Base-by-base conservation (phyloP, 208 protist species). In the Crithidia mellificae region DNA sequence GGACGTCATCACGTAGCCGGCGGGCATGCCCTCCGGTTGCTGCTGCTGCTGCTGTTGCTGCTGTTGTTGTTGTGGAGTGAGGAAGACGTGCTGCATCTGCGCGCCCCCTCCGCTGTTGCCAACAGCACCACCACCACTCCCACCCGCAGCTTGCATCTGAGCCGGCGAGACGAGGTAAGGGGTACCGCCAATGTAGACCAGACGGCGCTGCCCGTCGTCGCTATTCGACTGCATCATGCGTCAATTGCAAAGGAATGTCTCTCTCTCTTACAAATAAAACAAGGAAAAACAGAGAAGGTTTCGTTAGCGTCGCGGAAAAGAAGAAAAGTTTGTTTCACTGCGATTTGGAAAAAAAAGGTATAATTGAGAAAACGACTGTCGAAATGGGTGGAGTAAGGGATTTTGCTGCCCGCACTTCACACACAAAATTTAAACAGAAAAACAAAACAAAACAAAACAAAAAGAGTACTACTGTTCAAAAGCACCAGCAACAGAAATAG, bases 101-200 rank as follows among this genome's bases (percentile, higher is more conserved):
- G 41, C 56, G 9, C 24, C 27, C 8, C 19, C 24, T n/a, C n/a
- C n/a, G n/a, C n/a, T n/a, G n/a, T n/a, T n/a, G n/a, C n/a, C n/a
- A n/a, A n/a, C n/a, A n/a, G n/a, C n/a, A n/a, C n/a, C n/a, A n/a
- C n/a, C n/a, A n/a, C n/a, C n/a, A n/a, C n/a, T n/a, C n/a, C n/a
- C n/a, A n/a, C n/a, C n/a, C n/a, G n/a, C n/a, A n/a, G n/a, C n/a
- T 22, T 63, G 56, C 27, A 51, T 11, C 32, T n/a, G 41, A 29
- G 27, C 41, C 4, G 56, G 22, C 22, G 56, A 49, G 39, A 38
- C 27, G 15, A 51, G 6, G 56, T 63, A 63, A 2, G 41, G 56
- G 22, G 41, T 30, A 15, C 56, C 56, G 41, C 51, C 51, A 41
- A 63, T 47, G 41, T 63, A 63, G 2, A 63, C 9, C 56, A 63